A percentile compares a stretch with the other conserved stretches of the same genome.
Evolutionary conservation across 345 rosid genomes (phyloP).

Genomic region (Arabidopsis arenosa): DNA sequence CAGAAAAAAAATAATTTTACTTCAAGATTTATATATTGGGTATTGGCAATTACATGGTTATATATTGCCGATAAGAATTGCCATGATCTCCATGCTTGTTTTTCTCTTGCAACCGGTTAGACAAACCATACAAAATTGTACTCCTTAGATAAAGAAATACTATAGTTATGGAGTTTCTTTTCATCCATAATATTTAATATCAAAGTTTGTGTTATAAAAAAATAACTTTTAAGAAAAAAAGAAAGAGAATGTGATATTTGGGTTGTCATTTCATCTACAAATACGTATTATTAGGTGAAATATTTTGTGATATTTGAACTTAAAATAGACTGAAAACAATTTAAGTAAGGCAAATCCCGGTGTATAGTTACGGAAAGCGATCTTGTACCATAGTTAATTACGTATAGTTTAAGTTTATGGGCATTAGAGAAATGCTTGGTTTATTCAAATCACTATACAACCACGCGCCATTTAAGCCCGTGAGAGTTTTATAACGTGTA

Average conservation of each 20-base stretch:
- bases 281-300: neutral
- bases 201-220: neutral
- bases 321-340: neutral
- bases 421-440: slow-evolving; percentile 39
- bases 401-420: slow-evolving; percentile 42
- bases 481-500: neutral
- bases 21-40: too few species aligned
- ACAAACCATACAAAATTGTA: neutral
- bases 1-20: too few species aligned
- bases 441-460: neutral
- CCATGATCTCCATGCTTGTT: too few species aligned
- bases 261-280: neutral
- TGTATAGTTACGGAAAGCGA: slow-evolving; percentile 45
- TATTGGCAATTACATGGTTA: too few species aligned
- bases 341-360: slow-evolving; percentile 53
- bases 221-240: too few species aligned
- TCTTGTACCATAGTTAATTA: slow-evolving; percentile 45
- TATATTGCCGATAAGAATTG: too few species aligned
- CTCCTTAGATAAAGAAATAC: neutral
- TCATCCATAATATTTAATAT: neutral
- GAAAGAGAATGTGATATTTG: neutral
- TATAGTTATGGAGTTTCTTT: too few species aligned
- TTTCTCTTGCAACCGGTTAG: too few species aligned
- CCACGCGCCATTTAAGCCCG: slow-evolving; percentile 26
- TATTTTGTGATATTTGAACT: neutral